Conservation (phyloP, 2,329 filamentous ascomycete species). For the Fusarium pseudoanthophilum region DNA sequence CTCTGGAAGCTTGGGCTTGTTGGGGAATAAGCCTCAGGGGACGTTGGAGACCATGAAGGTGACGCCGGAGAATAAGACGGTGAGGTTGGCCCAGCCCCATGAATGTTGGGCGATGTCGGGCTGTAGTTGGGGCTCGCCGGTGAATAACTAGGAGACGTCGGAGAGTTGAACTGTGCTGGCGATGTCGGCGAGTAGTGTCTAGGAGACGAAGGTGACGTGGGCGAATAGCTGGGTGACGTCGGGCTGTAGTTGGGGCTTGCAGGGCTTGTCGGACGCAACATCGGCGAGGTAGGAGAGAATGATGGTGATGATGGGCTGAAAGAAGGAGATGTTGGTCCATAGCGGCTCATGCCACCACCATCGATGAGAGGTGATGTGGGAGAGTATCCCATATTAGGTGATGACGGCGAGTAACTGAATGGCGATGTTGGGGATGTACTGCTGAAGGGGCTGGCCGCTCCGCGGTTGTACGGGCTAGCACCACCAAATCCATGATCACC, state of each 20-base stretch:
- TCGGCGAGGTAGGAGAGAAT: constrained; percentile 71
- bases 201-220: constrained; percentile 67
- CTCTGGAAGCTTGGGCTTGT: constrained; percentile 70
- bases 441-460: constrained; percentile 79
- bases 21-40: constrained; percentile 71
- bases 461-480: constrained; percentile 73
- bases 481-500: constrained; percentile 60
- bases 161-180: constrained; percentile 77
- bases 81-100: constrained; percentile 59
- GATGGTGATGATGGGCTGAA: constrained; percentile 73
- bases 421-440: constrained; percentile 75
- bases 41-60: constrained; percentile 82
- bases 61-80: constrained; percentile 76
- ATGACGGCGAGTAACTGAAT: constrained; percentile 79
- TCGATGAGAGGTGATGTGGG: constrained; percentile 77
- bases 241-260: constrained; percentile 72
- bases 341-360: constrained; percentile 60
- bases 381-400: constrained; percentile 77
- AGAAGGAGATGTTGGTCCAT: constrained; percentile 65
- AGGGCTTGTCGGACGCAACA: constrained; percentile 65
- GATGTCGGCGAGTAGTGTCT: constrained; percentile 76
- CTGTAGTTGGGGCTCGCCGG: constrained; percentile 78
- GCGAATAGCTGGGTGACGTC: constrained; percentile 73
- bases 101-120: constrained; percentile 70
- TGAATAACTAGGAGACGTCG: constrained; percentile 78